Evolutionary conservation across 2,329 filamentous ascomycete species (phyloP).

Genomic region (Penicillium italicum): DNA sequence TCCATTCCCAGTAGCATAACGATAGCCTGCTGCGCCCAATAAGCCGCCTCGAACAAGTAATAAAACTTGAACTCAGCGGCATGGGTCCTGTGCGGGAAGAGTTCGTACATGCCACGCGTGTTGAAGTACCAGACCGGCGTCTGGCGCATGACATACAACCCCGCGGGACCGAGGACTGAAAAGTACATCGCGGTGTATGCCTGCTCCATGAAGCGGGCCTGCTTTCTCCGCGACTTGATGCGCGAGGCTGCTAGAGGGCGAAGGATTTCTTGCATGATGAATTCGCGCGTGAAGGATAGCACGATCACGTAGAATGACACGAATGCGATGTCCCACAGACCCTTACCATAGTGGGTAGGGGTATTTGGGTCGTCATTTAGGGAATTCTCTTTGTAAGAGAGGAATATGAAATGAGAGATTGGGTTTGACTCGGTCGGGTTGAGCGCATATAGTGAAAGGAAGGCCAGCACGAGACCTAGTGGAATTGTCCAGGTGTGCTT

Average conservation of each 20-base stretch:
- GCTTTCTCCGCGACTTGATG: constrained; percentile 67
- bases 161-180: constrained; percentile 69
- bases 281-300: constrained; percentile 85
- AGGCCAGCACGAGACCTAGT: constrained; percentile 60
- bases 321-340: constrained; percentile 75
- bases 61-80: constrained; percentile 82
- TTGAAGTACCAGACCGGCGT: constrained; percentile 96
- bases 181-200: constrained; percentile 90
- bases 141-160: constrained; percentile 80
- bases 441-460: constrained; percentile 64
- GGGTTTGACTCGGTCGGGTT: constrained; percentile 74
- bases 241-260: constrained; percentile 68
- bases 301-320: constrained; percentile 82
- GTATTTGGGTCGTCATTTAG: constrained; percentile 34
- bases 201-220: constrained; percentile 89
- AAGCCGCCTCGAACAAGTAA: constrained; percentile 84
- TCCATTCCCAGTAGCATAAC: constrained; percentile 80
- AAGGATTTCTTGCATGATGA: constrained; percentile 84
- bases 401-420: constrained; percentile 73
- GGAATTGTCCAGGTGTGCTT: constrained; percentile 62
- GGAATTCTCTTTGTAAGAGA: constrained; percentile 69
- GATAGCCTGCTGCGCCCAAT: constrained; percentile 89
- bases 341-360: constrained; percentile 73
- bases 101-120: constrained; percentile 79
- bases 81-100: constrained; percentile 75